Percentiles rank a stretch among this genome's conserved stretches.
These are phyloP conservation scores for Phalaenopsis aphrodite DNA, from an alignment of 106 monocot genomes.

Conservation along the genomic window DNA sequence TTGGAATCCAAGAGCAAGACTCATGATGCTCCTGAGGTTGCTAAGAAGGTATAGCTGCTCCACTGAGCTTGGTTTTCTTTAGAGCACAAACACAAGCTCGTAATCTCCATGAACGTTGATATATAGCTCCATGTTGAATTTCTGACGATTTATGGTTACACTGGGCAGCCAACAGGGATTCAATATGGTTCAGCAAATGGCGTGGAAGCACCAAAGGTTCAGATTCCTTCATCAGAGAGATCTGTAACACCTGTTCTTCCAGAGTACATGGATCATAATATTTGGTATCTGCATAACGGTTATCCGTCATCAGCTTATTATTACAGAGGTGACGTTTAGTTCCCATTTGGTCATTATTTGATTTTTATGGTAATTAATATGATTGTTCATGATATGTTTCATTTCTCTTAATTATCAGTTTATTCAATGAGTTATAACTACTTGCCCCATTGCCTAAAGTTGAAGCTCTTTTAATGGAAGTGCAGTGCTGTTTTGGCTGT, in stretches of 20 bases:
- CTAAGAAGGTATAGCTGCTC: constrained; percentile 38
- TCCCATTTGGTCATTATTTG: neutral
- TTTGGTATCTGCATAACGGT: constrained; percentile 42
- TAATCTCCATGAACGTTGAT: neutral
- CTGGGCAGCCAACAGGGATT: constrained; percentile 19
- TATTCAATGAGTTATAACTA: neutral
- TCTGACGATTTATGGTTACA: neutral
- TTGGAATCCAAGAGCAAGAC: constrained; percentile 55
- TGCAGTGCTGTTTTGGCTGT: neutral
- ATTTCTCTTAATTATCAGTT: neutral
- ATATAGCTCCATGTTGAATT: neutral
- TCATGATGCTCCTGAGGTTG: constrained; percentile 35
- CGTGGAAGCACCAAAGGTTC: constrained; percentile 17
- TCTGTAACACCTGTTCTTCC: constrained; percentile 50
- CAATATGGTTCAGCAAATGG: constrained; percentile 21
- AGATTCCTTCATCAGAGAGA: constrained; percentile 26
- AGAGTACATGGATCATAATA: constrained; percentile 41
- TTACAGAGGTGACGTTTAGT: constrained; percentile 41
- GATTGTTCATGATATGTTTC: neutral
- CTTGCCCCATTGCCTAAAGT: neutral
- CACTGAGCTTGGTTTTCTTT: neutral
- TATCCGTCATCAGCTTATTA: constrained; percentile 41
- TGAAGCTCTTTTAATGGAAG: neutral
- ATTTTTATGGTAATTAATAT: neutral
- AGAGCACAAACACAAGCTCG: neutral